phyloP scores from a whole-genome alignment of 2,329 filamentous ascomycete genomes.

The Meredithiella fracta region DNA sequence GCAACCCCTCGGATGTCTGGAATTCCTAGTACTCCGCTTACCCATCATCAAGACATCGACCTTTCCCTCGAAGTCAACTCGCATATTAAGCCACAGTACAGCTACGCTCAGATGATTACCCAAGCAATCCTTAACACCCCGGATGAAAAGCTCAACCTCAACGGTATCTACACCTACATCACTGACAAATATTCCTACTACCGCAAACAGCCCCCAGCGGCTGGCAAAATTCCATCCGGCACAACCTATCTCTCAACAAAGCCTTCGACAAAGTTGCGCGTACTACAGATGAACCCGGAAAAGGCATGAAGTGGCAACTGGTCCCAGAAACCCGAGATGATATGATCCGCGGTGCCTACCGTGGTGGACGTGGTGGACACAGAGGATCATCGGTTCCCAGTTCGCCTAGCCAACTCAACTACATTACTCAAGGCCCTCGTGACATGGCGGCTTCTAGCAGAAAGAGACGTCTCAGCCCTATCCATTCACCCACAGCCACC shows the following conservation, averaged over 20 bases:
- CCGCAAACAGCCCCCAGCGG: slow-evolving; percentile 59
- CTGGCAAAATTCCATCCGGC: slow-evolving; percentile 98
- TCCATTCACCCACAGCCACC: slow-evolving; percentile 28
- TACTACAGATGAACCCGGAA: slow-evolving; percentile 86
- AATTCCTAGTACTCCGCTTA: slow-evolving; percentile 11
- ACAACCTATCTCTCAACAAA: slow-evolving; percentile 91
- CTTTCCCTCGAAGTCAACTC: slow-evolving; percentile 69
- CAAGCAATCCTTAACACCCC: slow-evolving; percentile 80
- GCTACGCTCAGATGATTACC: slow-evolving; percentile 92
- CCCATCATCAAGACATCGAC: slow-evolving; percentile 41
- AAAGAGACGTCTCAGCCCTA: slow-evolving; percentile 40
- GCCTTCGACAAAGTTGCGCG: slow-evolving; percentile 86
- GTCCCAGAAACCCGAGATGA: slow-evolving; percentile 70
- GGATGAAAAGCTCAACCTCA: slow-evolving; percentile 78
- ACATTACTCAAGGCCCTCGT: slow-evolving; percentile 41
- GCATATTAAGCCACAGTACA: slow-evolving; percentile 88
- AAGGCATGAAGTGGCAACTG: slow-evolving; percentile 99
- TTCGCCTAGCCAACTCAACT: slow-evolving; percentile 45
- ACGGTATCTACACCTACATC: slow-evolving; percentile 89
- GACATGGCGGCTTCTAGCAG: slow-evolving; percentile 38
- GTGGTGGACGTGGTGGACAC: slow-evolving; percentile 45
- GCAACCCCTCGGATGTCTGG: slow-evolving; percentile 9
- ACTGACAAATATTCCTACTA: slow-evolving; percentile 88
- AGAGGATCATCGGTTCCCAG: slow-evolving; percentile 54
- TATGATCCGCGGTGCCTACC: slow-evolving; percentile 58